Evolutionary conservation across 208 protist genomes (phyloP), one percentile per base, ranked within the genome.

Genomic region (Trypanosoma scelopori): DNA sequence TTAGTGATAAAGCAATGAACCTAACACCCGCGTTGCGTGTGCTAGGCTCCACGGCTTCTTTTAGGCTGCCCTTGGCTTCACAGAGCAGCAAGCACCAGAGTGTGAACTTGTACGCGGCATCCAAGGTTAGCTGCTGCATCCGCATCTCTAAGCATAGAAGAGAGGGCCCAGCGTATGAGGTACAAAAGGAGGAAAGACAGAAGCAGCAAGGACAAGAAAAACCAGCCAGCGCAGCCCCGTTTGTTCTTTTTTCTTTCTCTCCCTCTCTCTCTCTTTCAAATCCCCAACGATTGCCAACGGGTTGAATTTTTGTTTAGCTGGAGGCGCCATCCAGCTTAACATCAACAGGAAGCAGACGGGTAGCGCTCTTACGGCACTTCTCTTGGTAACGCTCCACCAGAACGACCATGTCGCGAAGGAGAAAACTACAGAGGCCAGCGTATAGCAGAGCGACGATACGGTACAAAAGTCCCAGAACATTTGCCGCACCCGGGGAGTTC

Each of bases 61-160:
- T 58, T 7, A 57, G 64, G 63, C 25, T 35, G 25, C 43, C 39
- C 30, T 58, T 57, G 25, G 58, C 37, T 22, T 65, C 51, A 66
- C 49, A 58, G 30, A 73, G 63, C 20, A 89, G 74, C 64, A 69
- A 64, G 39, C 55, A 63, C 86, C 86, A 92, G 25, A 92, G 72
- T 32, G 78, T 78, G 43, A 84, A 87, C 65, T 92, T 88, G 72
- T 83, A 85, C 1, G 78, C 82, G n/a, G 86, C 77, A 77, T 92
- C 82, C 23, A 81, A 78, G 0, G 86, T 92, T 16, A 89, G 65
- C 69, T 81, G 80, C 42, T 55, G 60, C n/a, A 45, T 65, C n/a
- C 52, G 60, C 69, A 75, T 69, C 56, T 47, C n/a, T 37, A 20
- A 62, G 1, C 22, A 35, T 45, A 43, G 12, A 49, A 57, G 27